Evolutionary conservation across 2,329 filamentous ascomycete genomes (phyloP).

Genomic region (Botryosphaeria dothidea): DNA sequence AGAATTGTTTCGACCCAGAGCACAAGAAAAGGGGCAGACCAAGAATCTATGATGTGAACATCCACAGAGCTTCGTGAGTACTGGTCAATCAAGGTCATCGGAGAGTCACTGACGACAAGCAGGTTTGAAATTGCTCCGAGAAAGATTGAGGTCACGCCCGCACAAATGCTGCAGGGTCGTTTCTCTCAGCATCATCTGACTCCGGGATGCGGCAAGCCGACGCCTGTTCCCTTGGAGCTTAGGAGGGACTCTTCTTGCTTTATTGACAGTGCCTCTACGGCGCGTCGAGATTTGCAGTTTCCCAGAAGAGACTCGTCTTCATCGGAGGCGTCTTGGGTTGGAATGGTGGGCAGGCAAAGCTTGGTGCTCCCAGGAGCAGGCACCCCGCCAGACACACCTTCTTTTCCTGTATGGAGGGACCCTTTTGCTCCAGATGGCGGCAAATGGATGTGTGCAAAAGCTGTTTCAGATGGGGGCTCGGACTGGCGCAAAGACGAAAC

Average conservation of each 20-base stretch:
- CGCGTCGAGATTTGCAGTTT: not conserved
- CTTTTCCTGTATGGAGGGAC: not conserved
- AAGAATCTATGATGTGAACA: not conserved
- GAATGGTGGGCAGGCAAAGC: not conserved
- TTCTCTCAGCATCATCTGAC: not conserved
- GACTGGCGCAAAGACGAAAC: not conserved
- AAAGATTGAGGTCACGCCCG: not conserved
- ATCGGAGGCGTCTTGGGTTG: not conserved
- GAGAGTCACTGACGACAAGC: not conserved
- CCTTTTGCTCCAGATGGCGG: not conserved
- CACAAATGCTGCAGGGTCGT: not conserved
- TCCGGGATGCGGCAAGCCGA: not conserved
- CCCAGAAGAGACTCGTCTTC: not conserved
- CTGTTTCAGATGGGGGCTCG: not conserved
- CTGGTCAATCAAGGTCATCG: not conserved
- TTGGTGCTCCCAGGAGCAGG: slow-evolving; percentile 7
- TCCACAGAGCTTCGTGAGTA: slow-evolving; percentile 4
- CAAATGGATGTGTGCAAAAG: not conserved
- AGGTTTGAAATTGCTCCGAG: slow-evolving; percentile 9
- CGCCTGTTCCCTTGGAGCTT: not conserved
- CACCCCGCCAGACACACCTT: not conserved
- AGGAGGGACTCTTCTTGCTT: not conserved
- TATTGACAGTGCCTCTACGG: not conserved
- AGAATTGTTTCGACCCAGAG: slow-evolving; percentile 3
- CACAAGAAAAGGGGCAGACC: slow-evolving; percentile 12